phyloP scores from a whole-genome alignment of 345 rosid genomes.

The Pugionium cornutum region DNA sequence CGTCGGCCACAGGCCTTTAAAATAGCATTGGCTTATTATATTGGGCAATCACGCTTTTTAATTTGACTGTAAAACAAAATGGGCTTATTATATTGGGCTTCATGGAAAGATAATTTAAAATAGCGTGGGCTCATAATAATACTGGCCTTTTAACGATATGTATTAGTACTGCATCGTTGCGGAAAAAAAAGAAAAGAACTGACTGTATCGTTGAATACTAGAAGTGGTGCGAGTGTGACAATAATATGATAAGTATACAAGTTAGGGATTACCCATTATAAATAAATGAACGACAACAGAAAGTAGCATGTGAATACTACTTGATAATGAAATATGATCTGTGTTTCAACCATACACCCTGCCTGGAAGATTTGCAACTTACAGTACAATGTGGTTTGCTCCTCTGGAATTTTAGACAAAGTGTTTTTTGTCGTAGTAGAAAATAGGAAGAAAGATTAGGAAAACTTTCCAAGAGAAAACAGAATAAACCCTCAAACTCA shows the following conservation, averaged over 20 bases:
- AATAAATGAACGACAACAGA: not conserved
- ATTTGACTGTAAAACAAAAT: not conserved
- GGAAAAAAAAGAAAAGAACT: too few relatives aligned
- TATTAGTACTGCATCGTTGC: not conserved
- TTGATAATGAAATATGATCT: not conserved
- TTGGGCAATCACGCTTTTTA: constrained; percentile 10
- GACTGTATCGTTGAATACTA: not conserved
- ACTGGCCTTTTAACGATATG: not conserved
- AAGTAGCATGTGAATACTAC: not conserved
- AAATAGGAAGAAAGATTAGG: not conserved
- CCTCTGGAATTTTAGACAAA: constrained; percentile 24
- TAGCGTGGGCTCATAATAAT: not conserved
- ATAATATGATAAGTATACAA: not conserved
- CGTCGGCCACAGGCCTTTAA: constrained; percentile 32
- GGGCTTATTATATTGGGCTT: not conserved
- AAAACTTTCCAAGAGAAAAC: constrained; percentile 14
- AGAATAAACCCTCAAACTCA: constrained; percentile 11
- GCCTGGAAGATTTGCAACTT: constrained; percentile 19
- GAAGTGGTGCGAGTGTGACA: not conserved
- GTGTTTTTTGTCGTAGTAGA: constrained; percentile 21
- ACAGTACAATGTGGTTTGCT: constrained; percentile 14
- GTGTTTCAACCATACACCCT: constrained; percentile 27
- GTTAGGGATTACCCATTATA: not conserved
- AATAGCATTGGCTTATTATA: not conserved
- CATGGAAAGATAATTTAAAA: too few relatives aligned